Evolutionary conservation across 805 yeast species (phyloP).

Genomic region (Yarrowia divulgata): DNA sequence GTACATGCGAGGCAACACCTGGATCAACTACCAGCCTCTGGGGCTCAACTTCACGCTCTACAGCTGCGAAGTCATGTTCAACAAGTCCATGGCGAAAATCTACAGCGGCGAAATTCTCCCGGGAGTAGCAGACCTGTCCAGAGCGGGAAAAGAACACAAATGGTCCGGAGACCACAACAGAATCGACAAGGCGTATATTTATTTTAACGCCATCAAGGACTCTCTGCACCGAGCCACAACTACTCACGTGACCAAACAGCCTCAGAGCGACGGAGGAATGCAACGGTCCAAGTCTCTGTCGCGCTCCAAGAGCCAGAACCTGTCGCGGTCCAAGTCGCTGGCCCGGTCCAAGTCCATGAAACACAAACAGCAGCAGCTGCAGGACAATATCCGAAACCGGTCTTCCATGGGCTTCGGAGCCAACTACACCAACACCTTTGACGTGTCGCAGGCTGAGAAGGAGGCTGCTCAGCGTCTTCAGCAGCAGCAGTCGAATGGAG

Average conservation of each 20-base stretch:
- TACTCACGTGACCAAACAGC: neutral
- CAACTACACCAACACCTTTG: conserved; percentile 36
- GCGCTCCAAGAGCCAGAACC: conserved; percentile 9
- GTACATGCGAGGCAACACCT: conserved; percentile 40
- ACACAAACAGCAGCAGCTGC: conserved; percentile 33
- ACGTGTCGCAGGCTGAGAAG: conserved; percentile 18
- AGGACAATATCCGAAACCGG: conserved; percentile 36
- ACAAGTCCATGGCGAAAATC: conserved; percentile 22
- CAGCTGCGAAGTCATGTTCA: conserved; percentile 28
- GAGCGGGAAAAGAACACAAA: conserved; percentile 27
- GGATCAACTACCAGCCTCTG: conserved; percentile 36
- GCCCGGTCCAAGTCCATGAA: conserved; percentile 27
- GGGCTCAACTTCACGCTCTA: conserved; percentile 33
- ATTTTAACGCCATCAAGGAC: conserved; percentile 30
- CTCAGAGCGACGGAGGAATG: neutral
- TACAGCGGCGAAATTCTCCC: conserved; percentile 20
- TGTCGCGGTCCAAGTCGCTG: conserved; percentile 21
- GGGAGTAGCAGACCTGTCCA: neutral
- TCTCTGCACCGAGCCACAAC: conserved; percentile 10
- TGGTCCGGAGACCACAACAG: conserved; percentile 26
- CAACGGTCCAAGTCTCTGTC: conserved; percentile 16
- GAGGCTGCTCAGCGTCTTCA: neutral
- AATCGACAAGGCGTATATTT: conserved; percentile 30
- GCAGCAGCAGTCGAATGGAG: neutral
- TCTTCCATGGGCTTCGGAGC: conserved; percentile 38